A percentile compares a stretch with the other conserved stretches of the same genome.
These are phyloP conservation scores for Rhizophora mangle DNA, from an alignment of 345 rosid genomes.

Conservation along the genomic window DNA sequence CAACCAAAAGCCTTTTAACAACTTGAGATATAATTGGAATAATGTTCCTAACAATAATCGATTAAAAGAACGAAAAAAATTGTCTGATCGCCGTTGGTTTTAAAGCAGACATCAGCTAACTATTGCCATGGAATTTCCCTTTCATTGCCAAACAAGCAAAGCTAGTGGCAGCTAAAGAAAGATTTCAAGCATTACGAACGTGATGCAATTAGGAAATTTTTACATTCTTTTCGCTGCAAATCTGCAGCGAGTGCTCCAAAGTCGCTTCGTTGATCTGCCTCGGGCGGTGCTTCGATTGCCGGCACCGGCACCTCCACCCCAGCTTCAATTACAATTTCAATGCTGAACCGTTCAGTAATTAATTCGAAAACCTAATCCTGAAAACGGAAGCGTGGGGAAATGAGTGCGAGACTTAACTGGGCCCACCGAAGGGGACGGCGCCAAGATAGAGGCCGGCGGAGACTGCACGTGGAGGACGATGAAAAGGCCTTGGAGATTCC, in stretches of 20 bases:
- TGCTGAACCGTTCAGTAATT: neutral
- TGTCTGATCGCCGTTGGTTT: no score
- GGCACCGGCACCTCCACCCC: conserved; percentile 62
- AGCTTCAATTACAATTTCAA: conserved; percentile 32
- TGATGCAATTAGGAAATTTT: no score
- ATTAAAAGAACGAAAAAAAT: no score
- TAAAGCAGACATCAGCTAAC: no score
- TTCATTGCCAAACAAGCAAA: no score
- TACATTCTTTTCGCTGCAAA: conserved; percentile 54
- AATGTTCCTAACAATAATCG: no score
- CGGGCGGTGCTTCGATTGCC: conserved; percentile 82
- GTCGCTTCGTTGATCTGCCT: conserved; percentile 58
- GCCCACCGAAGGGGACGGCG: conserved; percentile 83
- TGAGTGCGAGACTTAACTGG: conserved; percentile 43
- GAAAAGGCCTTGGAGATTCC: conserved; percentile 39
- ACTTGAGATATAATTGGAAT: no score
- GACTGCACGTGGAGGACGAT: conserved; percentile 73
- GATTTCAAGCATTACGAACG: no score
- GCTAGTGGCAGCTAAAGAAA: no score
- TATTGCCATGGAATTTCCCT: no score
- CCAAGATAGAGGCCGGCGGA: conserved; percentile 73
- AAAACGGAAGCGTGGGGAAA: neutral
- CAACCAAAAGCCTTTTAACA: no score
- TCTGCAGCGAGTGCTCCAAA: conserved; percentile 52
- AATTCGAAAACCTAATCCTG: neutral